A percentile compares a stretch with the other conserved stretches of the same genome.
These are phyloP conservation scores for Rhynchosporium agropyri DNA, from an alignment of 2,329 filamentous ascomycete genomes.

Conservation along the genomic window DNA sequence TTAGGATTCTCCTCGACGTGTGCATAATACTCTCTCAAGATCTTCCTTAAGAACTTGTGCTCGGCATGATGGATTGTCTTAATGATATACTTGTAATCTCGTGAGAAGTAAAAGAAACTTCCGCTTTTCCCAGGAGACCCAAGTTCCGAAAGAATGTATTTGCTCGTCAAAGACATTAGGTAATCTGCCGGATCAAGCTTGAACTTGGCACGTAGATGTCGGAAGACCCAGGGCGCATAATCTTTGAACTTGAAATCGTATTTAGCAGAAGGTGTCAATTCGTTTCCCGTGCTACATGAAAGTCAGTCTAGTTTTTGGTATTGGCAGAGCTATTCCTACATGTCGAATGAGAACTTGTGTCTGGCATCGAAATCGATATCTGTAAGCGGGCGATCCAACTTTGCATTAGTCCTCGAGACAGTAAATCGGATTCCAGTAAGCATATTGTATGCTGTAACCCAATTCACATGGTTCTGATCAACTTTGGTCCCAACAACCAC, in stretches of 20 bases:
- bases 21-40: slow-evolving; percentile 88
- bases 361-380: slow-evolving; percentile 91
- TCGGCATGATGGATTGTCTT: slow-evolving; percentile 98
- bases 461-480: slow-evolving; percentile 95
- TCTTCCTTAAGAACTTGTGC: slow-evolving; percentile 82
- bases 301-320: slow-evolving; percentile 42
- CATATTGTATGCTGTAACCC: slow-evolving; percentile 99
- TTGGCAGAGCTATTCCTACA: slow-evolving; percentile 60
- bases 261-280: slow-evolving; percentile 95
- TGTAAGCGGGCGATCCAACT: slow-evolving; percentile 87
- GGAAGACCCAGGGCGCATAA: slow-evolving; percentile 99
- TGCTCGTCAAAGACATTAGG: slow-evolving; percentile 95
- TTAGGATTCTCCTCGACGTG: slow-evolving; percentile 94
- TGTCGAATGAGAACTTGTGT: slow-evolving; percentile 98
- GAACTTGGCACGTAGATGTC: slow-evolving; percentile 84
- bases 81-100: slow-evolving; percentile 99
- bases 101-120: slow-evolving; percentile 99
- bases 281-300: slow-evolving; percentile 77
- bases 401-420: slow-evolving; percentile 94
- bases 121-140: slow-evolving; percentile 97
- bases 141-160: slow-evolving; percentile 96
- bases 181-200: slow-evolving; percentile 95
- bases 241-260: slow-evolving; percentile 99
- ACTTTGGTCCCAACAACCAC: slow-evolving; percentile 97
- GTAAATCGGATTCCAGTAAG: slow-evolving; percentile 97